A percentile compares a stretch with the other conserved stretches of the same genome.
Evolutionary conservation across 2,329 filamentous ascomycete genomes (phyloP).

Genomic region (Cryphonectria naterciae): DNA sequence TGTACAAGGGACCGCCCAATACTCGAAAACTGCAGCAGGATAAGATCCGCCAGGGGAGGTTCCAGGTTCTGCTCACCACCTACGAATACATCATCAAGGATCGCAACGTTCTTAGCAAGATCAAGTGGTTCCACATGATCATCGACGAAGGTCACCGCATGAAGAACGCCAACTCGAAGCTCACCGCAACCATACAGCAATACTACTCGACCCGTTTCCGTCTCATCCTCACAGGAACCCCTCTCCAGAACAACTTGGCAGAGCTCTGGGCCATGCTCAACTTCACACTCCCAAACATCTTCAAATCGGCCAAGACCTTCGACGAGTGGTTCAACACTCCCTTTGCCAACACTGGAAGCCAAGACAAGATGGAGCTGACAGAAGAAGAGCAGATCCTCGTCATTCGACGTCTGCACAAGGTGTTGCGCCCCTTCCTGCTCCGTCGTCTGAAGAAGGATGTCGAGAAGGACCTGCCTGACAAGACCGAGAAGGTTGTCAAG

Average conservation of each 20-base stretch:
- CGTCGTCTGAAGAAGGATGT: slow-evolving; percentile 99
- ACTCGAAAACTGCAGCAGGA: slow-evolving; percentile 88
- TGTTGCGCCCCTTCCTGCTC: slow-evolving; percentile 93
- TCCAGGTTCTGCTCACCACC: slow-evolving; percentile 95
- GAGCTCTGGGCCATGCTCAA: slow-evolving; percentile 98
- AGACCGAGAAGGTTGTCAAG: slow-evolving; percentile 99
- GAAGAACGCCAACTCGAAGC: slow-evolving; percentile 97
- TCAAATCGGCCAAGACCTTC: slow-evolving; percentile 98
- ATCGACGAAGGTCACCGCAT: slow-evolving; percentile 99
- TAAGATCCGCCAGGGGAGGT: slow-evolving; percentile 89
- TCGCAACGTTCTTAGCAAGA: slow-evolving; percentile 90
- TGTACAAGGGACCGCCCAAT: slow-evolving; percentile 95
- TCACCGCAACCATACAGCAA: slow-evolving; percentile 90
- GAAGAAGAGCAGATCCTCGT: slow-evolving; percentile 99
- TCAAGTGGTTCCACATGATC: slow-evolving; percentile 99
- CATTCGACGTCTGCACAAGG: slow-evolving; percentile 97
- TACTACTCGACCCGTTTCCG: slow-evolving; percentile 96
- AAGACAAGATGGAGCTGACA: slow-evolving; percentile 98
- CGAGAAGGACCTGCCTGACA: slow-evolving; percentile 97
- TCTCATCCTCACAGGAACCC: slow-evolving; percentile 95
- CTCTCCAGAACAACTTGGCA: slow-evolving; percentile 93
- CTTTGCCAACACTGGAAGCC: slow-evolving; percentile 95
- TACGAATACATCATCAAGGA: slow-evolving; percentile 99
- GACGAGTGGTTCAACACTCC: slow-evolving; percentile 99
- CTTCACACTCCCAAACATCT: slow-evolving; percentile 96